Evolutionary conservation across 306 rosid species (phyloP).

Genomic region (Fragaria ananassa): DNA sequence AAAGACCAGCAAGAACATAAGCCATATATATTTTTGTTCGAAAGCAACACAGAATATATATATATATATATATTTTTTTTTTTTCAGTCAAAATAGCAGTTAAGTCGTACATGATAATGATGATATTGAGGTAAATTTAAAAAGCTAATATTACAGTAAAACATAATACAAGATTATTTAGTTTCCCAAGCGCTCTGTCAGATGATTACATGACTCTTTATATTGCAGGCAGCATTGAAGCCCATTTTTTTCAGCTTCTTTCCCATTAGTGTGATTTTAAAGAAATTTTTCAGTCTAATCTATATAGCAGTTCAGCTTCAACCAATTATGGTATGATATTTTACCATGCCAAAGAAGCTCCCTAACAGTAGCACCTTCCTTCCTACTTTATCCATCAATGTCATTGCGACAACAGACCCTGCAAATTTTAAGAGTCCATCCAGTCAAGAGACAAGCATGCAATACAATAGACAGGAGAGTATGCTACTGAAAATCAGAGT

Average conservation of each 20-base stretch:
- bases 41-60: neutral
- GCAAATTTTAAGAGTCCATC: slow-evolving; percentile 20
- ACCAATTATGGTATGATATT: neutral
- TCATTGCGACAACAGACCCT: slow-evolving; percentile 82
- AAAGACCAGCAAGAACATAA: slow-evolving; percentile 1
- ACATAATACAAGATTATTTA: neutral
- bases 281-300: neutral
- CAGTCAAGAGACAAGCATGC: slow-evolving; percentile 26
- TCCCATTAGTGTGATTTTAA: neutral
- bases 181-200: neutral
- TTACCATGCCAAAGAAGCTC: slow-evolving; percentile 99
- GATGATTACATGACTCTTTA: neutral
- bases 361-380: slow-evolving; percentile 82
- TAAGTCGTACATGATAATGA: neutral
- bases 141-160: neutral
- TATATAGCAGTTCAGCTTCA: neutral
- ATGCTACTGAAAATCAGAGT: slow-evolving; percentile 17
- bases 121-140: neutral
- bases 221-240: neutral
- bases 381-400: slow-evolving; percentile 94
- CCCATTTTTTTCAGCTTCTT: neutral
- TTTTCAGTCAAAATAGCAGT: neutral
- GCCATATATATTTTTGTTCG: neutral
- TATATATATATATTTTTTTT: no score
- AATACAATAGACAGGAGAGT: slow-evolving; percentile 15